A percentile compares a stretch with the other conserved stretches of the same genome.
phyloP scores from a whole-genome alignment of 768 basidiomycete species.

The Coprinopsis marcescibilis region DNA sequence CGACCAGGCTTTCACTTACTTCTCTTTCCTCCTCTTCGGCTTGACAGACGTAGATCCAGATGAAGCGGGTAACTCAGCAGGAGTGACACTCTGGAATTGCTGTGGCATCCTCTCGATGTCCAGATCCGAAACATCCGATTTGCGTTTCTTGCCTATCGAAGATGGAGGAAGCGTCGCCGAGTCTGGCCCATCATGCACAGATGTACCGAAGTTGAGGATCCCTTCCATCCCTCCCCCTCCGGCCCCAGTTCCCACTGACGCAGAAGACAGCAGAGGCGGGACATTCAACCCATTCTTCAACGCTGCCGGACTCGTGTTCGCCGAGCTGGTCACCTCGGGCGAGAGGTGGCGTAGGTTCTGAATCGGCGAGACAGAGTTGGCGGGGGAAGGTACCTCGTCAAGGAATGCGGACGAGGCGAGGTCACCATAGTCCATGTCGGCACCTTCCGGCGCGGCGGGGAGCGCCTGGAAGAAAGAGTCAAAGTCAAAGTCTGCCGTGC shows the following conservation, averaged over 20 bases:
- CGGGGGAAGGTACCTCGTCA: constrained; percentile 23
- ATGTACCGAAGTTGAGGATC: neutral
- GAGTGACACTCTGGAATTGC: no score
- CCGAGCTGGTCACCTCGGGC: constrained; percentile 13
- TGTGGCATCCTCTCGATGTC: no score
- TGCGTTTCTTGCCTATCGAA: constrained; percentile 21
- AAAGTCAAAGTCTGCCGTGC: constrained; percentile 22
- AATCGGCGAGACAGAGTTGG: constrained; percentile 19
- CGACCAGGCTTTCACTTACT: no score
- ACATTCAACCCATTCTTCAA: no score
- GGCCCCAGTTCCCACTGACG: constrained; percentile 5
- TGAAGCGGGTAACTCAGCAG: no score
- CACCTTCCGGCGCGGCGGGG: neutral
- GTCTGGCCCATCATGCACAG: neutral
- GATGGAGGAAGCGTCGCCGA: constrained; percentile 8
- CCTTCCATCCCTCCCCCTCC: constrained; percentile 5
- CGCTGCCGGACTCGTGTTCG: neutral
- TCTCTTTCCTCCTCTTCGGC: neutral
- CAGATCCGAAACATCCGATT: constrained; percentile 28
- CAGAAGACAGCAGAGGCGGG: neutral
- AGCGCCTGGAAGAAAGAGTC: constrained; percentile 22
- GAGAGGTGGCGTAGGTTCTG: constrained; percentile 18
- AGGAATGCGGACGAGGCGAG: constrained; percentile 21
- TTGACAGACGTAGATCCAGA: no score
- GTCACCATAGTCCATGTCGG: constrained; percentile 11